These are phyloP conservation scores for Magnusiomyces suaveolens DNA, from an alignment of 1,139 yeast species.

Conservation along the genomic window DNA sequence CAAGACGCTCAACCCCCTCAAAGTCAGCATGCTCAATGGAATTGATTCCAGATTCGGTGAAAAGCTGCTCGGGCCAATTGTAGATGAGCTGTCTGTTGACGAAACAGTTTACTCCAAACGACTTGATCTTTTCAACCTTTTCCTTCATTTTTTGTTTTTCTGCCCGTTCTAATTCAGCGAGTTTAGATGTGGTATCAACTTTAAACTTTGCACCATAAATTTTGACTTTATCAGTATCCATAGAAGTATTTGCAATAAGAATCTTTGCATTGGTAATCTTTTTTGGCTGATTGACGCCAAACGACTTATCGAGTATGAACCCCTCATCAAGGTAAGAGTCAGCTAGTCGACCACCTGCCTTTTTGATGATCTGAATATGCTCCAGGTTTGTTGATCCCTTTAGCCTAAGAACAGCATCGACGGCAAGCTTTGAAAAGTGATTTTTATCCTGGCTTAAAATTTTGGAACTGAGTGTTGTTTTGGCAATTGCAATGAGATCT, in stretches of 20 bases:
- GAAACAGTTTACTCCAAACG: constrained; percentile 75
- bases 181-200: constrained; percentile 88
- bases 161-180: constrained; percentile 93
- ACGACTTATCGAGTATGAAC: constrained; percentile 78
- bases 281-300: constrained; percentile 92
- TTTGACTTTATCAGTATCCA: constrained; percentile 96
- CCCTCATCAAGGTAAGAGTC: constrained; percentile 96
- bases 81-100: constrained; percentile 93
- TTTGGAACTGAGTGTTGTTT: constrained; percentile 87
- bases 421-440: constrained; percentile 80
- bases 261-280: constrained; percentile 73
- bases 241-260: constrained; percentile 79
- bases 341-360: constrained; percentile 81
- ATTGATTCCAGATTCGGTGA: constrained; percentile 77
- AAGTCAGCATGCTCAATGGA: constrained; percentile 98
- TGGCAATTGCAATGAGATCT: constrained; percentile 80
- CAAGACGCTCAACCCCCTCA: constrained; percentile 94
- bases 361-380: constrained; percentile 87
- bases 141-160: constrained; percentile 87
- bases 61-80: constrained; percentile 95
- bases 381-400: constrained; percentile 93
- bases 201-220: constrained; percentile 96
- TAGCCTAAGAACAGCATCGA: constrained; percentile 84
- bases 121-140: constrained; percentile 81
- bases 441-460: constrained; percentile 91